Evolutionary conservation across 441 rosid species (phyloP).

Genomic region (Arabidopsis hybrid): DNA sequence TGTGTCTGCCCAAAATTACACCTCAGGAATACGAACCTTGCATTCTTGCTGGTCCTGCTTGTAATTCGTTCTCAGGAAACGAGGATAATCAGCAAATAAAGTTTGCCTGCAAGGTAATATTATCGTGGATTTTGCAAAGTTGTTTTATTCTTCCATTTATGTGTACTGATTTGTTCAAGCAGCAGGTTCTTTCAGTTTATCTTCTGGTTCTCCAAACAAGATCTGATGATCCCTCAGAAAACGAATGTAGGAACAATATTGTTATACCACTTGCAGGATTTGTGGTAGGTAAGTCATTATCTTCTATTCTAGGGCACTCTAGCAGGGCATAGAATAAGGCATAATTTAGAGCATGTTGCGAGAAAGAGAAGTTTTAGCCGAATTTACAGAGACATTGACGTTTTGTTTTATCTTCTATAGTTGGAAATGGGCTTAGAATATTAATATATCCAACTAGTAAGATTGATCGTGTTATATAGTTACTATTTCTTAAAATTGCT

Average conservation of each 20-base stretch:
- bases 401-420: conserved; percentile 5
- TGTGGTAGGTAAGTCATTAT: conserved; percentile 69
- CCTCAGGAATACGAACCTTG: conserved; percentile 45
- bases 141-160: conserved; percentile 21
- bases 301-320: conserved; percentile 4
- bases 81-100: conserved; percentile 51
- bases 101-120: conserved; percentile 72
- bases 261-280: conserved; percentile 82
- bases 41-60: conserved; percentile 54
- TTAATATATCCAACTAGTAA: conserved; percentile 5
- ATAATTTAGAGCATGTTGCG: background rate
- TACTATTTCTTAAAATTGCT: background rate
- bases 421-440: background rate
- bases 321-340: conserved; percentile 5
- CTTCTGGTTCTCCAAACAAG: conserved; percentile 68
- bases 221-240: conserved; percentile 41
- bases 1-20: conserved; percentile 27
- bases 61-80: conserved; percentile 47
- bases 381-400: background rate
- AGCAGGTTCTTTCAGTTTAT: conserved; percentile 68
- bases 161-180: conserved; percentile 33
- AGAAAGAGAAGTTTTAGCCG: conserved; percentile 9
- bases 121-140: conserved; percentile 20
- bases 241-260: conserved; percentile 43
- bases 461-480: background rate